Conservation (phyloP, 78 protist species). For the Emiliania huxleyi region DNA sequence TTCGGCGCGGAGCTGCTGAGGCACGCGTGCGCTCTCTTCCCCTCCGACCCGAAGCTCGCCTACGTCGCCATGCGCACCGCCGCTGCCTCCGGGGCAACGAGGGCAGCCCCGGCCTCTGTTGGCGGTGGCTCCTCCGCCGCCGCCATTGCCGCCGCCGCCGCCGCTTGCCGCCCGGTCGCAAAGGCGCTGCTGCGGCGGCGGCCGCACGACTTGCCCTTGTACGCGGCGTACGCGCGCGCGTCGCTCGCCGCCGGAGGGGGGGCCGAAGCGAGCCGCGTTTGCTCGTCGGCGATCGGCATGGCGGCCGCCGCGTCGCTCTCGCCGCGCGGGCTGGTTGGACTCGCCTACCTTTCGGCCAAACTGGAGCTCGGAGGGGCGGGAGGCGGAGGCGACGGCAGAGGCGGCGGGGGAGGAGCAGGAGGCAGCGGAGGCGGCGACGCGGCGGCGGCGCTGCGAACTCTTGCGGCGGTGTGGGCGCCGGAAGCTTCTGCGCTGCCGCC, state of each 20-base stretch:
- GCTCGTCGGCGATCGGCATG: neutral
- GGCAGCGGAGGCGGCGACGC: too few relatives aligned
- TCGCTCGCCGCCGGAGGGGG: neutral
- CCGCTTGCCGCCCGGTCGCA: neutral
- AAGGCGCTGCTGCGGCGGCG: neutral
- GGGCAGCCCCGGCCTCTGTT: neutral
- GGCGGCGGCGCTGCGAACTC: too few relatives aligned
- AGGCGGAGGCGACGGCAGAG: too few relatives aligned
- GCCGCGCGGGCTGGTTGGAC: neutral
- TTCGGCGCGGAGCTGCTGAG: neutral
- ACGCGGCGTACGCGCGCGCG: neutral
- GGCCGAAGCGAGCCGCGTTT: neutral
- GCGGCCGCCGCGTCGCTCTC: neutral
- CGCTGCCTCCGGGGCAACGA: neutral
- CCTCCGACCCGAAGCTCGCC: neutral
- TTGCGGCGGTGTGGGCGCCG: too few relatives aligned
- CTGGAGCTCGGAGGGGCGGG: too few relatives aligned
- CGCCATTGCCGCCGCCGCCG: neutral
- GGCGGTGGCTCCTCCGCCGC: neutral
- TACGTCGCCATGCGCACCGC: neutral
- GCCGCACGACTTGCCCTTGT: neutral
- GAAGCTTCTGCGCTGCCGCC: too few relatives aligned
- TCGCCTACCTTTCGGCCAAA: neutral
- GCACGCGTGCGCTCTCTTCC: neutral
- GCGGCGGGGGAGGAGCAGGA: too few relatives aligned